Base-by-base conservation (phyloP, 129 eudicot genomes). In the Calendula officinalis region DNA sequence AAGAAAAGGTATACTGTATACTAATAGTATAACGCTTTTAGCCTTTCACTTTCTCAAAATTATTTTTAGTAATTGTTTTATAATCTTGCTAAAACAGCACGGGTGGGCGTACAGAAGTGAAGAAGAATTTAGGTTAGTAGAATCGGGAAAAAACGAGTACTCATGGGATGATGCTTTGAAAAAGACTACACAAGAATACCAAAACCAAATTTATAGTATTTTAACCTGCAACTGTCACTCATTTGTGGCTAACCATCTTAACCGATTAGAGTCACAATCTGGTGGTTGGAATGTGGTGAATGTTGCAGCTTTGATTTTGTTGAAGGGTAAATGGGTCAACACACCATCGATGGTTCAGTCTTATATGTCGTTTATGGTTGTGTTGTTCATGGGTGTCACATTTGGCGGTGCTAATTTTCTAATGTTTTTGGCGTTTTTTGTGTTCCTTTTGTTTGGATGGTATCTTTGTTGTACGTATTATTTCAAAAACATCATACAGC, bases 221-320 rank as follows among this genome's bases (percentile, higher is more conserved):
- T 60, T 88, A 9, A 82, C 96, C 10, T 88, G 96, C 83, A 88
- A 88, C 64, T 88, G 96, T 73, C 94, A 88, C 81, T 88, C 96
- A 14, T 88, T 84, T 70, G 94, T 82, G 6, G 89, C 96, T 44
- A 88, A 88, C 73, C 80, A 84, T 68, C 78, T 88, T 34, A 88
- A 88, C 77, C 78, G 89, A 56, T 53, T 88, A 73, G 78, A 72
- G 56, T 80, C 84, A 33, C 74, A 69, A 13, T 72, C 86, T 14
- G 77, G 83, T 17, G 76, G 86, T 42, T 88, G 96, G 96, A 88
- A 88, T 36, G 89, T 88, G 73, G 94, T 85, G 63, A 88, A 81
- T 64, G 70, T 88, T 53, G 96, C 94, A 10, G 57, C 80, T 22
- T 62, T 88, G 73, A 85, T 88, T 12, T 58, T 88, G 62, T 60